Evolutionary conservation across 805 yeast genomes (phyloP).

Genomic region (Zygotorulaspora sp.): DNA sequence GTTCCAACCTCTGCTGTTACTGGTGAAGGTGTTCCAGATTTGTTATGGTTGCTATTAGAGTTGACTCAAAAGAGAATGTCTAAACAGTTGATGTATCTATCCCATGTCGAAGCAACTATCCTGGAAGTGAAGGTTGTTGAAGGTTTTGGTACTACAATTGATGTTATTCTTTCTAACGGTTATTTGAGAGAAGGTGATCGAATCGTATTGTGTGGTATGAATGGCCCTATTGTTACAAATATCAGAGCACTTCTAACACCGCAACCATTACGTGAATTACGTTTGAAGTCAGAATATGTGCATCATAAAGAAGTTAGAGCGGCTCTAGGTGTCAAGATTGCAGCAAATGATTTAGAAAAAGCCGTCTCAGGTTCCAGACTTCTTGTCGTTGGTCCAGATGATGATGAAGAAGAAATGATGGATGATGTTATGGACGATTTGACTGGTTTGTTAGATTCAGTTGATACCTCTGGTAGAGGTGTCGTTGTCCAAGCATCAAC

Average conservation of each 20-base stretch:
- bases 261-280: slow-evolving; percentile 92
- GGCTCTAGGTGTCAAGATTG: slow-evolving; percentile 97
- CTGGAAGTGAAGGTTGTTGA: slow-evolving; percentile 97
- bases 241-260: slow-evolving; percentile 96
- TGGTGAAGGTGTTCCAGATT: slow-evolving; percentile 99
- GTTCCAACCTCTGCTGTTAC: slow-evolving; percentile 99
- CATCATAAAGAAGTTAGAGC: slow-evolving; percentile 98
- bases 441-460: slow-evolving; percentile 89
- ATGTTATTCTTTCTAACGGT: slow-evolving; percentile 97
- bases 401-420: slow-evolving; percentile 95
- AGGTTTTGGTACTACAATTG: slow-evolving; percentile 98
- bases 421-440: slow-evolving; percentile 99
- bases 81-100: slow-evolving; percentile 92
- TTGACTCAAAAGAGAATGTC: slow-evolving; percentile 98
- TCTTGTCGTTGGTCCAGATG: slow-evolving; percentile 92
- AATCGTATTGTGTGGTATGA: slow-evolving; percentile 93
- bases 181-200: slow-evolving; percentile 91
- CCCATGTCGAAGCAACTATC: slow-evolving; percentile 87
- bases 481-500: slow-evolving; percentile 98
- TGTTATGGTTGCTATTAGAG: slow-evolving; percentile 90
- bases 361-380: slow-evolving; percentile 99
- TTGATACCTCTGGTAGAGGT: slow-evolving; percentile 93
- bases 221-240: slow-evolving; percentile 96
- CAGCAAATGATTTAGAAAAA: slow-evolving; percentile 95
- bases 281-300: slow-evolving; percentile 92